Base-by-base conservation (phyloP, 2,329 filamentous ascomycete species). In the Tolypocladium amazonense region DNA sequence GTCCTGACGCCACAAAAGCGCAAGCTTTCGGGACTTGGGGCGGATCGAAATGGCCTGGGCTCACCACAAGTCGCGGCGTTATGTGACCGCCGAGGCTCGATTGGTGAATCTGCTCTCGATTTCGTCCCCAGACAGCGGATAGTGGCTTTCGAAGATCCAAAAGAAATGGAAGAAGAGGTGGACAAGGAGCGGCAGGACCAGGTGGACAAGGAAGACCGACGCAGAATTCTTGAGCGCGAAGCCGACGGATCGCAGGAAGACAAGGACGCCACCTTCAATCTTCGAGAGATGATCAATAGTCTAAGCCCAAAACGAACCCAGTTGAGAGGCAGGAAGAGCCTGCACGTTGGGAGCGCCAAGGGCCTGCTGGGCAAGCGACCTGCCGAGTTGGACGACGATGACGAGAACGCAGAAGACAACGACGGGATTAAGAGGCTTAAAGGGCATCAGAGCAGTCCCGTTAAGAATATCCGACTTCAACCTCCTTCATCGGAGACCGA, bases 261-360 rank as follows among this genome's bases (percentile, higher is more conserved):
- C 39, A 81, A 78, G 55, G 87, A 90, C 63, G 78, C 77, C 3
- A 88, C 88, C 0, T 72, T 86, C 41, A 90, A 85, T 62, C 74
- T 93, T 52, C 88, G 84, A 63, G 88, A 90, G 63, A 87, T 91
- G 83, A 93, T 93, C 62, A 81, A 88, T 62, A 88, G 84, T 60
- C 78, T 93, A 63, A 91, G 88, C 30, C 89, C 90, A 0, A 90
- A 89, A 72, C 90, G 90, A 71, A 86, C 83, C 58, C 72, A 75
- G 7, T 65, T 89, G 8, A 85, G 80, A 59, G 85, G 85, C 18
- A 85, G 89, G 47, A 92, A 92, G 74, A 92, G 89, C 68, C 77
- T 92, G 56, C 86, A 89, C 63, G 84, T 90, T 25, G 89, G 89
- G 47, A 88, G 88, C 65, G 89, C 88, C 18, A 85, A 78, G 62